Evolutionary conservation across 2,329 filamentous ascomycete species (phyloP), one percentile per base, ranked within the genome.

Genomic region (Aspergillus awamori): DNA sequence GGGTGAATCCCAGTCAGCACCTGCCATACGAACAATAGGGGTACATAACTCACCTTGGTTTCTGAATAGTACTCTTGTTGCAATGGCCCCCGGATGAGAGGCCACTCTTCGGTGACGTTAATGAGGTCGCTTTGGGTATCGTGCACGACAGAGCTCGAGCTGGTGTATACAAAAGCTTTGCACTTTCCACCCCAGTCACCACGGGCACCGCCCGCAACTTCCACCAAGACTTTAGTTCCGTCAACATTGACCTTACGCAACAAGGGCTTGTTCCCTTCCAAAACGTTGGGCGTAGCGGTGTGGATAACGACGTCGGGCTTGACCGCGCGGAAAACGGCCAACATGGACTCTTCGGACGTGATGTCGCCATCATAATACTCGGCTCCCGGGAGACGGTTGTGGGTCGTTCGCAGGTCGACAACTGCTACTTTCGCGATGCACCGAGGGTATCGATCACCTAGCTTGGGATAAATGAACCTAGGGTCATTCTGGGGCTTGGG

Each of bases 81-180:
- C 67, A 87, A 79, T 62, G 85, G 84, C 33, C 91, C 91, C 51
- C 87, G 83, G 56, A 95, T 88, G 53, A 90, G 84, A 28, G 92
- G 92, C 84, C 90, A 92, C 51, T 85, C 82, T 82, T 98, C 94
- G 76, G 93, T 89, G 66, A 92, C 92, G 75, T 97, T 93, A 75
- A 88, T 84, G 74, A 96, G 84, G 74, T 97, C 91, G 63, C 81
- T 86, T 63, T 84, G 81, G 68, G 93, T 93, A 78, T 98, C 93
- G 73, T 91, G 89, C 65, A 97, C 83, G 63, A 97, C 89, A 63
- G 92, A 96, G 57, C 91, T 90, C 57, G 90, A 95, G 76, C 91
- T 95, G 17, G 94, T 98, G 79, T 94, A 97, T 51, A 98, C 91
- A 65, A 98, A 87, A 0, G 86, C 91, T 78, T 88, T 91, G 70